These are phyloP conservation scores for Pochonia chlamydosporia DNA, from an alignment of 2,329 filamentous ascomycete genomes.

Conservation along the genomic window DNA sequence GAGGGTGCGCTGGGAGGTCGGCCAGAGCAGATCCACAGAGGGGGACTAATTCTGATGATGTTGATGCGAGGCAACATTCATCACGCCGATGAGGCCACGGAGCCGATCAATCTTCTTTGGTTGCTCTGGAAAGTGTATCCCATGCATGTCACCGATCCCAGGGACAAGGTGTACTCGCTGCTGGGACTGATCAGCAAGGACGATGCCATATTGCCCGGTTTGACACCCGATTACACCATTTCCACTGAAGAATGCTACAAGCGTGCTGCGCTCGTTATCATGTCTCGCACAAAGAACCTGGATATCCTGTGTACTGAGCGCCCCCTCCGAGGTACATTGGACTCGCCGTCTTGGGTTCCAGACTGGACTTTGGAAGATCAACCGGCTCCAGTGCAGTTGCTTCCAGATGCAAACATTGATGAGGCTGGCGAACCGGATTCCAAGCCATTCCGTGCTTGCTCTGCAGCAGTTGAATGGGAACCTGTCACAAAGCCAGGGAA, in stretches of 20 bases:
- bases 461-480: background rate
- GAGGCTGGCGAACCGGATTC: background rate
- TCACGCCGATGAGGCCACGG: too few relatives aligned
- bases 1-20: background rate
- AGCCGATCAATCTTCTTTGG: conserved; percentile 3
- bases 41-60: conserved; percentile 2
- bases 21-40: conserved; percentile 1
- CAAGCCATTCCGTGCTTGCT: conserved; percentile 2
- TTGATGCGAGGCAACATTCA: background rate
- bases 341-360: background rate
- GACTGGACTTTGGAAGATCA: background rate
- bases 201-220: background rate
- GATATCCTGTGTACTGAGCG: conserved; percentile 5
- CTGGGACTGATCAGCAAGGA: conserved; percentile 2
- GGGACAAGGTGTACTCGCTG: conserved; percentile 7
- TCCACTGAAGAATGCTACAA: conserved; percentile 6
- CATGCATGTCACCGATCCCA: conserved; percentile 1
- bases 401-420: background rate
- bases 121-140: conserved; percentile 1
- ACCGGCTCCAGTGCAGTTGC: background rate
- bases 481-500: background rate
- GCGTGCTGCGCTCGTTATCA: background rate
- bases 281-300: conserved; percentile 2
- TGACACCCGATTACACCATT: conserved; percentile 4
- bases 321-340: background rate